Evolutionary conservation across 805 yeast species (phyloP).

Genomic region (Candida maltosa): DNA sequence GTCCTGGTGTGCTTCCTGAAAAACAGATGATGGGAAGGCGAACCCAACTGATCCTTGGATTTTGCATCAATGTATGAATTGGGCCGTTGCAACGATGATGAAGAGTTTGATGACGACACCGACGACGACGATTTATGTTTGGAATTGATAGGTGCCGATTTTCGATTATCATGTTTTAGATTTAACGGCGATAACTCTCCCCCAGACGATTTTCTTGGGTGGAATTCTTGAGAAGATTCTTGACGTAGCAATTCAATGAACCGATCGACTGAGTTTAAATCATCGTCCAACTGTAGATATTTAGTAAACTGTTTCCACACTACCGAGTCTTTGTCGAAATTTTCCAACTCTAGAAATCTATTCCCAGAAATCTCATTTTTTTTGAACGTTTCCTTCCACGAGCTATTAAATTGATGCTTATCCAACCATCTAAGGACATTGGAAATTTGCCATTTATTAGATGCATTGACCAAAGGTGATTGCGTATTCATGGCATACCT

Average conservation of each 20-base stretch:
- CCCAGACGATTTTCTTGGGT: background rate
- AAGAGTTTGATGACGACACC: constrained; percentile 10
- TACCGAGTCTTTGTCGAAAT: constrained; percentile 49
- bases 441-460: constrained; percentile 63
- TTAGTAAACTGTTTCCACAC: constrained; percentile 45
- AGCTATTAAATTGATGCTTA: constrained; percentile 60
- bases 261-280: constrained; percentile 54
- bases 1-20: constrained; percentile 65
- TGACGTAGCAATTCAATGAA: constrained; percentile 19
- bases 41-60: constrained; percentile 17
- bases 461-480: constrained; percentile 12
- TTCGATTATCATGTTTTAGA: constrained; percentile 22
- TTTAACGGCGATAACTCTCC: background rate
- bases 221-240: constrained; percentile 9
- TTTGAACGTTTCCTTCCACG: constrained; percentile 70
- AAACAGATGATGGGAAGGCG: constrained; percentile 35
- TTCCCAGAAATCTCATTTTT: constrained; percentile 58
- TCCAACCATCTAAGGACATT: constrained; percentile 69
- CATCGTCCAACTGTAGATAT: constrained; percentile 36
- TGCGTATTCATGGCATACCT: constrained; percentile 41
- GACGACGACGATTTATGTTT: constrained; percentile 16
- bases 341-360: constrained; percentile 62
- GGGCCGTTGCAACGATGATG: constrained; percentile 26
- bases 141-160: constrained; percentile 27
- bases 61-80: constrained; percentile 36